phyloP scores from a whole-genome alignment of 192 early-diverging fungal genomes.

The Podila epigama region DNA sequence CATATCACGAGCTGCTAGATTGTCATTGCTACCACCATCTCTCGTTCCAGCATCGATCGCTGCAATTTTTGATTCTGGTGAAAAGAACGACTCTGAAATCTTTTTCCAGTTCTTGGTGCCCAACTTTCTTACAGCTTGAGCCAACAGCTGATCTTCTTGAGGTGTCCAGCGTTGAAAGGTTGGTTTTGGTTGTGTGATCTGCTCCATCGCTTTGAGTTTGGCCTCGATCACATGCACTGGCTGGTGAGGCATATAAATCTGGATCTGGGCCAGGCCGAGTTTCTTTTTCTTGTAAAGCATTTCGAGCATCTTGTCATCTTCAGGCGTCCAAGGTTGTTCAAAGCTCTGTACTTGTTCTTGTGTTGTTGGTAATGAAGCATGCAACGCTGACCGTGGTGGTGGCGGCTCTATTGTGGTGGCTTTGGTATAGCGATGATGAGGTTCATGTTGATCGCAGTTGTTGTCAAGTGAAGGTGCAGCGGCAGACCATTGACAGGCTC shows the following conservation, averaged over 20 bases:
- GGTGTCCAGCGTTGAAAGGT: slow-evolving; percentile 34
- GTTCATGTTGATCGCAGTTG: no score
- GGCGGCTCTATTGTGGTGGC: not conserved
- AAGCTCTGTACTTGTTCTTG: no score
- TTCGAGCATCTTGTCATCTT: slow-evolving; percentile 17
- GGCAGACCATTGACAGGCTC: no score
- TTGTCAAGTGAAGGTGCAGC: no score
- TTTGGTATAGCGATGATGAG: no score
- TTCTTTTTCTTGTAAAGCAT: slow-evolving; percentile 1
- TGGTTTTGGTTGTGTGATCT: not conserved
- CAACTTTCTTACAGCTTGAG: slow-evolving; percentile 1
- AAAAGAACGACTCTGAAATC: no score
- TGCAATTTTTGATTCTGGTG: no score
- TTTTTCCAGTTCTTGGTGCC: slow-evolving; percentile 6
- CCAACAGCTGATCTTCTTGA: slow-evolving; percentile 9
- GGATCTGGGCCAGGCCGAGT: slow-evolving; percentile 4
- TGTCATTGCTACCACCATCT: not conserved
- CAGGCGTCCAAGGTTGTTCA: slow-evolving; percentile 10
- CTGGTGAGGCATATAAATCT: slow-evolving; percentile 29
- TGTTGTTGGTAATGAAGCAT: no score
- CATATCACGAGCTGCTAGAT: no score
- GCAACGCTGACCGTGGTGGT: no score
- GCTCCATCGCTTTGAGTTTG: not conserved
- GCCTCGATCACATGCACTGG: slow-evolving; percentile 11
- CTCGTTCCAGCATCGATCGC: no score